These are phyloP conservation scores for Pichia sporocuriosa DNA, from an alignment of 805 yeast species.

Conservation along the genomic window DNA sequence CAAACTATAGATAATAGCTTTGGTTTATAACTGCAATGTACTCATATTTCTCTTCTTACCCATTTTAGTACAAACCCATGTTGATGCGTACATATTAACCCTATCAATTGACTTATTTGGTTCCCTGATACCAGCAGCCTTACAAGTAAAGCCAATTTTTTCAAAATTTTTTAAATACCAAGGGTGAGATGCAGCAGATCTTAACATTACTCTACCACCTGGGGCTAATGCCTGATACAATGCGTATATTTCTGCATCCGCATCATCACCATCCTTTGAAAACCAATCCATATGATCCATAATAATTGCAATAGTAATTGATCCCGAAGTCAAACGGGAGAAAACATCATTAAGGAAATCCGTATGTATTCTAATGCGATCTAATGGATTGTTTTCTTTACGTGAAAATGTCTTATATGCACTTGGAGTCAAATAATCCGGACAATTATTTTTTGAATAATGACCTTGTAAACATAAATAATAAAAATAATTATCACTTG, in stretches of 20 bases:
- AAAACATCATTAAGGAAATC: slow-evolving; percentile 74
- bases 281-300: slow-evolving; percentile 97
- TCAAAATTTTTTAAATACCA: slow-evolving; percentile 75
- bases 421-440: slow-evolving; percentile 59
- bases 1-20: too few species aligned
- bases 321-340: slow-evolving; percentile 51
- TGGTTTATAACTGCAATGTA: slow-evolving; percentile 30
- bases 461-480: slow-evolving; percentile 58
- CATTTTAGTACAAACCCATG: slow-evolving; percentile 71
- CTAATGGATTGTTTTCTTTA: slow-evolving; percentile 43
- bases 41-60: slow-evolving; percentile 43
- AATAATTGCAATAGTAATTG: slow-evolving; percentile 69
- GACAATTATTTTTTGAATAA: slow-evolving; percentile 61
- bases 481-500: slow-evolving; percentile 73
- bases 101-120: slow-evolving; percentile 67
- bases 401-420: slow-evolving; percentile 48
- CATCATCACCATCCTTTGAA: slow-evolving; percentile 57
- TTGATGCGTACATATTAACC: slow-evolving; percentile 82
- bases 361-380: slow-evolving; percentile 70
- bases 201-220: slow-evolving; percentile 68
- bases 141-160: slow-evolving; percentile 57
- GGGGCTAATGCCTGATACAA: slow-evolving; percentile 53
- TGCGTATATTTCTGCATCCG: slow-evolving; percentile 58
- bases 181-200: slow-evolving; percentile 68
- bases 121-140: slow-evolving; percentile 61